Percentiles rank a stretch among this genome's conserved stretches.
Conservation (phyloP, 768 basidiomycete genomes). For the Leucocoprinus sp. region DNA sequence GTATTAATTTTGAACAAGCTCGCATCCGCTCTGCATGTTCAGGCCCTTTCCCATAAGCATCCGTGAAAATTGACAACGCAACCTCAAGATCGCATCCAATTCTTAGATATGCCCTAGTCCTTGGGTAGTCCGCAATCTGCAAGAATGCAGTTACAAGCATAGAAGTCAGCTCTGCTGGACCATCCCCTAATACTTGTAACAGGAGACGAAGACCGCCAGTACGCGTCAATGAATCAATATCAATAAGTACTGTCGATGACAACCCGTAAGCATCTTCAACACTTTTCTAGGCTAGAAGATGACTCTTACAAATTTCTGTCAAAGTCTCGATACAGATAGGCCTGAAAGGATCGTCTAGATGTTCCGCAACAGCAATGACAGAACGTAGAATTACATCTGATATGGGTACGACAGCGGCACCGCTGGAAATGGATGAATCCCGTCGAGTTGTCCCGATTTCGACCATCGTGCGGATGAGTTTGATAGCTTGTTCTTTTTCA, state of each 20-base stretch:
- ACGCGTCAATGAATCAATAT: conserved; percentile 71
- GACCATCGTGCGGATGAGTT: conserved; percentile 77
- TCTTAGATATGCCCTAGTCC: conserved; percentile 66
- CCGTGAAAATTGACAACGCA: conserved; percentile 82
- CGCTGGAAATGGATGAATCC: conserved; percentile 33
- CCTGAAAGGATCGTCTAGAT: conserved; percentile 83
- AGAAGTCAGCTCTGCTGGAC: conserved; percentile 73
- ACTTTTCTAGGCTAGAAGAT: not conserved
- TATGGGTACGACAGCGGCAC: conserved; percentile 45
- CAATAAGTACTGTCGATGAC: conserved; percentile 62
- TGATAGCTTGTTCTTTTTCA: conserved; percentile 90
- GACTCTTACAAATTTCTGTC: conserved; percentile 73
- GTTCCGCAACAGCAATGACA: conserved; percentile 89
- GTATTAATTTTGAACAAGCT: conserved; percentile 68
- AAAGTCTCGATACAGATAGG: conserved; percentile 79
- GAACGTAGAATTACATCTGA: conserved; percentile 78
- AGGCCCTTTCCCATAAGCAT: conserved; percentile 79
- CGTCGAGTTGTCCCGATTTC: conserved; percentile 60
- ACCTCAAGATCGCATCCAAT: conserved; percentile 89
- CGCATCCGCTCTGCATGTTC: conserved; percentile 77
- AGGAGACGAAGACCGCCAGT: conserved; percentile 84
- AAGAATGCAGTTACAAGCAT: conserved; percentile 76
- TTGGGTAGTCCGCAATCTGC: conserved; percentile 78
- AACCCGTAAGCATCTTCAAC: not conserved
- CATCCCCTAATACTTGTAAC: conserved; percentile 83